Percentiles rank a stretch among this genome's conserved stretches.
These are phyloP conservation scores for Echium plantagineum DNA, from an alignment of 257 asterid genomes.

Conservation along the genomic window DNA sequence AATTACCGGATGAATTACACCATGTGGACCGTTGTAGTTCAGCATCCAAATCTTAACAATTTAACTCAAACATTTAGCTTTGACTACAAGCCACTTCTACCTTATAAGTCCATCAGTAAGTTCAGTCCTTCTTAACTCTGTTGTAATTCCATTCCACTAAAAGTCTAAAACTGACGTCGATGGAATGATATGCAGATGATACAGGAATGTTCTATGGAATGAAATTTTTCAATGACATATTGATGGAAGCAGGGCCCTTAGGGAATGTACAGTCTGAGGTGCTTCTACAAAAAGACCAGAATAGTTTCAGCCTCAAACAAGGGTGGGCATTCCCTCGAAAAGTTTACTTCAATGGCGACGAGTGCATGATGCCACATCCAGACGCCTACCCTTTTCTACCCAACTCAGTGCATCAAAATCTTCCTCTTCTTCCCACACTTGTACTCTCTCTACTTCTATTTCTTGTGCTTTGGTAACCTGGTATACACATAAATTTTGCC, in stretches of 20 bases:
- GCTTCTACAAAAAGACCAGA: background rate
- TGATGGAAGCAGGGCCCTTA: background rate
- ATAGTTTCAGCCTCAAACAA: background rate
- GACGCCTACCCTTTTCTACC: background rate
- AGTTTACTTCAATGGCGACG: slow-evolving; percentile 3
- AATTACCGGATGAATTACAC: slow-evolving; percentile 11
- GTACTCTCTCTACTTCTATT: background rate
- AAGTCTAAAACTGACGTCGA: background rate
- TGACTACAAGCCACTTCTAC: slow-evolving; percentile 9
- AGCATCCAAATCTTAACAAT: slow-evolving; percentile 16
- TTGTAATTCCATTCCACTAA: background rate
- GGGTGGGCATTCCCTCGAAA: slow-evolving; percentile 2
- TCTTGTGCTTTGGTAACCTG: background rate
- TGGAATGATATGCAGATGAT: background rate
- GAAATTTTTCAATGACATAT: slow-evolving; percentile 1
- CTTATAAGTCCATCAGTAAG: slow-evolving; percentile 9
- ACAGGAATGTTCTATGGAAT: slow-evolving; percentile 3
- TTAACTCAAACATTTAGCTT: slow-evolving; percentile 13
- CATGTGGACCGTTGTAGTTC: slow-evolving; percentile 14
- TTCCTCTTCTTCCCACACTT: background rate
- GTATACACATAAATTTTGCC: background rate
- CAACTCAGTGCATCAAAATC: background rate
- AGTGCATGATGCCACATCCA: slow-evolving; percentile 1
- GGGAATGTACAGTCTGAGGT: slow-evolving; percentile 1
- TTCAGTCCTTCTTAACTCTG: background rate